Evolutionary conservation across 495 filamentous ascomycete species (phyloP).

Genomic region (Aspergillus ostianus): DNA sequence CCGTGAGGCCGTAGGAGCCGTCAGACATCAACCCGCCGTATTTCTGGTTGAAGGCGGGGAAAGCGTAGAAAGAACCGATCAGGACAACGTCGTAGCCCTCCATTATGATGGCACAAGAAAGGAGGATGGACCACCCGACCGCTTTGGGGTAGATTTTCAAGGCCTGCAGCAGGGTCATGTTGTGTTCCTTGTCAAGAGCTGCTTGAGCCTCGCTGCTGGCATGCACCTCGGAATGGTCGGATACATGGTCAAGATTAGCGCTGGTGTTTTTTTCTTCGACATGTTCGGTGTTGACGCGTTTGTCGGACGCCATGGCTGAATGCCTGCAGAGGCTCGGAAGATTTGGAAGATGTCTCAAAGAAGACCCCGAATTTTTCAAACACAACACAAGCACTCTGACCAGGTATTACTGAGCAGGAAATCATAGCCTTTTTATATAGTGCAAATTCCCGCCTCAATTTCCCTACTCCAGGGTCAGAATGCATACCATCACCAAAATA

Average conservation of each 20-base stretch:
- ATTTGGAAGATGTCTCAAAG: neutral
- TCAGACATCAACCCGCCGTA: conserved; percentile 30
- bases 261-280: neutral
- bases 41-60: conserved; percentile 32
- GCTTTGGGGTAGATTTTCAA: conserved; percentile 46
- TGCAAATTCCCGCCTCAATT: neutral
- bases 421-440: neutral
- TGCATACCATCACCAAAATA: neutral
- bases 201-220: conserved; percentile 20
- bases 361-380: neutral
- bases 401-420: neutral
- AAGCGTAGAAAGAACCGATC: conserved; percentile 34
- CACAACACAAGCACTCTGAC: neutral
- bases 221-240: neutral
- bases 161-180: conserved; percentile 23
- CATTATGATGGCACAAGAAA: conserved; percentile 46
- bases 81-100: conserved; percentile 47
- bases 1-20: conserved; percentile 38
- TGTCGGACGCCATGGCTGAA: neutral
- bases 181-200: conserved; percentile 22
- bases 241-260: neutral
- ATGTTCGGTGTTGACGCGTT: neutral
- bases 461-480: neutral
- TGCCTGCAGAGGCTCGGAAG: neutral
- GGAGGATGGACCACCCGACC: conserved; percentile 41